Percentiles rank a stretch among this genome's conserved stretches.
phyloP scores from a whole-genome alignment of 192 early-diverging fungal species.

The Phlyctochytrium arcticum region DNA sequence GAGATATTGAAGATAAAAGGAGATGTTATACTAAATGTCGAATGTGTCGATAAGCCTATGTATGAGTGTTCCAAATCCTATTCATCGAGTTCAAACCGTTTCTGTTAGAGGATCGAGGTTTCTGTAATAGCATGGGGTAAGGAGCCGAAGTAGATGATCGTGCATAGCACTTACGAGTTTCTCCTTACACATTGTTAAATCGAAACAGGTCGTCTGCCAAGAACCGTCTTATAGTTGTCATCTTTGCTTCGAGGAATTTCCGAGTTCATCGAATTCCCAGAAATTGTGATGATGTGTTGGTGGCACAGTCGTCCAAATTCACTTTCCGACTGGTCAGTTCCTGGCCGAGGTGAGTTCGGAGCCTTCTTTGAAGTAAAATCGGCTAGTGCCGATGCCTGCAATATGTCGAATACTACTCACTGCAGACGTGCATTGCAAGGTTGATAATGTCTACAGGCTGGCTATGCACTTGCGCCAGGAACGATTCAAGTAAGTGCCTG shows the following conservation, averaged over 20 bases:
- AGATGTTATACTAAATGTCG: conserved; percentile 87
- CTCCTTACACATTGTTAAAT: conserved; percentile 83
- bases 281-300: too few species aligned
- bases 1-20: conserved; percentile 91
- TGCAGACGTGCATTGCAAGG: conserved; percentile 22
- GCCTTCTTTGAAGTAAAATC: too few species aligned
- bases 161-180: not conserved
- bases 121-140: conserved; percentile 30
- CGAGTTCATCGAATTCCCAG: too few species aligned
- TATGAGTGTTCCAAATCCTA: too few species aligned
- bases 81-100: conserved; percentile 59
- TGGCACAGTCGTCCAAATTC: too few species aligned
- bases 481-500: conserved; percentile 14
- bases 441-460: conserved; percentile 23
- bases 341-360: too few species aligned
- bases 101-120: conserved; percentile 93
- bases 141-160: not conserved
- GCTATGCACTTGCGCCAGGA: conserved; percentile 12
- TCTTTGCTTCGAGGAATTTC: too few species aligned
- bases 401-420: conserved; percentile 7
- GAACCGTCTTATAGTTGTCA: conserved; percentile 61
- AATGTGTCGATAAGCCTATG: too few species aligned
- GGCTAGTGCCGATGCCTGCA: too few species aligned
- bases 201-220: conserved; percentile 88
- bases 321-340: too few species aligned